phyloP scores from a whole-genome alignment of 805 yeast species.

The Torulaspora indica region DNA sequence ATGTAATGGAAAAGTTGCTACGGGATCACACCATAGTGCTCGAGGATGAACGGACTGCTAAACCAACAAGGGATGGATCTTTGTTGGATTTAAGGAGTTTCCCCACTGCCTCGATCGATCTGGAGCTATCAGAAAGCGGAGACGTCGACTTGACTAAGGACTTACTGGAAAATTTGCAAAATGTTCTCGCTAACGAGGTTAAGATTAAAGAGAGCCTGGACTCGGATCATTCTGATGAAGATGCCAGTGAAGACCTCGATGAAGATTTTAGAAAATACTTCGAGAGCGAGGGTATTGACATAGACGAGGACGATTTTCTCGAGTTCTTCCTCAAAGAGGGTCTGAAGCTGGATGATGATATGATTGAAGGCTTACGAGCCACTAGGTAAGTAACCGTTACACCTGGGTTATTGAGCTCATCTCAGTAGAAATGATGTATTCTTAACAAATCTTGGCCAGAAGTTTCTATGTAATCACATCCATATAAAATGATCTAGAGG shows the following conservation, averaged over 20 bases:
- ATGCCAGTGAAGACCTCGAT: slow-evolving; percentile 23
- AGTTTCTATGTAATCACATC: neutral
- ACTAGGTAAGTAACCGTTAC: neutral
- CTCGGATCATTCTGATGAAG: slow-evolving; percentile 6
- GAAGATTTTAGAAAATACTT: slow-evolving; percentile 31
- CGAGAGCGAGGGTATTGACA: slow-evolving; percentile 38
- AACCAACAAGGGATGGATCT: neutral
- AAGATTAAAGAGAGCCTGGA: neutral
- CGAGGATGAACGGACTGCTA: neutral
- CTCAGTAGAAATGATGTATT: no score
- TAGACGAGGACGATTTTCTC: slow-evolving; percentile 66
- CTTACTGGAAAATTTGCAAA: slow-evolving; percentile 11
- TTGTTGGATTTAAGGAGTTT: slow-evolving; percentile 1
- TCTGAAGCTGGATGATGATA: slow-evolving; percentile 43
- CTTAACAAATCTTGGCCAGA: no score
- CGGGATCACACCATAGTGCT: neutral
- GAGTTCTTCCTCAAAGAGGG: slow-evolving; percentile 59
- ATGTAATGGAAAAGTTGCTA: slow-evolving; percentile 9
- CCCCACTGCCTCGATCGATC: neutral
- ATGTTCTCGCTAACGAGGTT: slow-evolving; percentile 9
- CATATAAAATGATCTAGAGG: neutral
- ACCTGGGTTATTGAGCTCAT: no score
- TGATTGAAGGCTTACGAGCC: slow-evolving; percentile 36
- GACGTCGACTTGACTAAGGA: slow-evolving; percentile 13
- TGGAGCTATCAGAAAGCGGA: neutral